Evolutionary conservation across 2,329 filamentous ascomycete species (phyloP).

Genomic region (Fusarium neocosmosporiellum): DNA sequence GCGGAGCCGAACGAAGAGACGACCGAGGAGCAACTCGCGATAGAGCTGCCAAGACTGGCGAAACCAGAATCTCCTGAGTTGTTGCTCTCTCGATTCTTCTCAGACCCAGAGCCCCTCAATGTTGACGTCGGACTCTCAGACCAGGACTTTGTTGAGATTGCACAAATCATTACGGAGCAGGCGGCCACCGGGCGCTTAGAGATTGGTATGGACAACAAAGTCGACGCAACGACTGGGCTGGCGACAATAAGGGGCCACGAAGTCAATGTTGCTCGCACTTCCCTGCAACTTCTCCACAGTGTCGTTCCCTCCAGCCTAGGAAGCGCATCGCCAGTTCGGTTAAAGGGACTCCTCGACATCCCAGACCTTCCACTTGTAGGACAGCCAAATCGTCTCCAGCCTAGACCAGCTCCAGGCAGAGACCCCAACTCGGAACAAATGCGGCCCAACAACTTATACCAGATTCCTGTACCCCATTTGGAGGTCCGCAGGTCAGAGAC

Average conservation of each 20-base stretch:
- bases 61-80: slow-evolving; percentile 62
- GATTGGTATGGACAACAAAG: slow-evolving; percentile 42
- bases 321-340: slow-evolving; percentile 50
- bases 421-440: slow-evolving; percentile 58
- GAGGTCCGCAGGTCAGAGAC: slow-evolving; percentile 77
- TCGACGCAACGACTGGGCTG: slow-evolving; percentile 34
- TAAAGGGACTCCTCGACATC: slow-evolving; percentile 65
- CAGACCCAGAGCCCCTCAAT: slow-evolving; percentile 66
- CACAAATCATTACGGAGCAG: slow-evolving; percentile 79
- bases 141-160: slow-evolving; percentile 72
- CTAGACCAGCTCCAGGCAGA: slow-evolving; percentile 57
- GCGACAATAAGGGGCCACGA: slow-evolving; percentile 53
- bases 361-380: slow-evolving; percentile 66
- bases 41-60: slow-evolving; percentile 62
- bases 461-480: slow-evolving; percentile 75
- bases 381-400: slow-evolving; percentile 63
- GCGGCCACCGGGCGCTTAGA: slow-evolving; percentile 65
- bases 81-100: slow-evolving; percentile 66
- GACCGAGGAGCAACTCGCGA: slow-evolving; percentile 57
- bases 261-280: slow-evolving; percentile 59
- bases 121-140: slow-evolving; percentile 61
- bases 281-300: slow-evolving; percentile 60
- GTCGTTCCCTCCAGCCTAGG: slow-evolving; percentile 59
- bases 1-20: slow-evolving; percentile 57
- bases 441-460: slow-evolving; percentile 66